A percentile compares a stretch with the other conserved stretches of the same genome.
These are phyloP conservation scores for Ehretia macrophylla DNA, from an alignment of 257 asterid genomes.

Conservation along the genomic window DNA sequence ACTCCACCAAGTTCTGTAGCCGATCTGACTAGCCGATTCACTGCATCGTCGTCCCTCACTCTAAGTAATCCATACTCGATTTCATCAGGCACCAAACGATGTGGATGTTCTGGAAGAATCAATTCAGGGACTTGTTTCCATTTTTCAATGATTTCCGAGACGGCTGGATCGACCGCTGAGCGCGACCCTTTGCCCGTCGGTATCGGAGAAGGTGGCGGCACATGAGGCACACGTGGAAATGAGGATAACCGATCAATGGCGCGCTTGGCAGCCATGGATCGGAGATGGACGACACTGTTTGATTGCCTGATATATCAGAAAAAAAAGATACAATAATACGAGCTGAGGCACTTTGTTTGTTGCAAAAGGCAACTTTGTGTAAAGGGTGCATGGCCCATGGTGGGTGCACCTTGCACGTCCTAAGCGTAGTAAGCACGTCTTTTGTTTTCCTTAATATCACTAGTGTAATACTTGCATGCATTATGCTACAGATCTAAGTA, in stretches of 20 bases:
- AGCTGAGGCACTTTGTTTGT: too few species aligned
- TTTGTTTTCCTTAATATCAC: too few species aligned
- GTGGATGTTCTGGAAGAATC: slow-evolving; percentile 33
- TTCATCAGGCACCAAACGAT: slow-evolving; percentile 21
- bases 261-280: background rate
- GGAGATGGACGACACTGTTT: slow-evolving; percentile 7
- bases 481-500: too few species aligned
- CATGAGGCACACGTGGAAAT: slow-evolving; percentile 1
- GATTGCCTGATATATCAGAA: background rate
- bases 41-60: slow-evolving; percentile 17
- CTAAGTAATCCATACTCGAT: slow-evolving; percentile 29
- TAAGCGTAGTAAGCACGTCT: slow-evolving; percentile 35
- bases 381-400: slow-evolving; percentile 24
- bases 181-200: slow-evolving; percentile 26
- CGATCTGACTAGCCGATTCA: slow-evolving; percentile 30
- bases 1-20: slow-evolving; percentile 37
- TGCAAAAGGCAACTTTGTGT: slow-evolving; percentile 1
- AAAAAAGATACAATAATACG: too few species aligned
- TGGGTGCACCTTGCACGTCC: slow-evolving; percentile 27
- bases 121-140: slow-evolving; percentile 37
- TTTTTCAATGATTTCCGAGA: slow-evolving; percentile 20
- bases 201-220: slow-evolving; percentile 25
- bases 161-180: slow-evolving; percentile 13
- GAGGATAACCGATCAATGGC: background rate
- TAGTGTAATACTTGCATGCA: too few species aligned